Evolutionary conservation across 495 filamentous ascomycete species (phyloP).

Genomic region (Aspergillus kassunensis): DNA sequence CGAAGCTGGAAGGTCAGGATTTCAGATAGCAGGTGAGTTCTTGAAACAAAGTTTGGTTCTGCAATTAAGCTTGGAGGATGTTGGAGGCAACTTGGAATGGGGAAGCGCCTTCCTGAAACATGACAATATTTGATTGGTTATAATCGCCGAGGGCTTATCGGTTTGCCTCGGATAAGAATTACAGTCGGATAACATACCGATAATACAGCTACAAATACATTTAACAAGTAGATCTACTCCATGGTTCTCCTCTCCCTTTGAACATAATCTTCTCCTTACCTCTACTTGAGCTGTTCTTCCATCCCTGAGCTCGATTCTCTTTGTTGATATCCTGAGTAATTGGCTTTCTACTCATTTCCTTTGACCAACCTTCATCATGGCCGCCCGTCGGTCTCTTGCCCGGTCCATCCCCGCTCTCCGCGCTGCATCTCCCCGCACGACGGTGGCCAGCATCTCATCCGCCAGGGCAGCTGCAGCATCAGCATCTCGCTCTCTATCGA

Average conservation of each 20-base stretch:
- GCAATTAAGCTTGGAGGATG: too few relatives aligned
- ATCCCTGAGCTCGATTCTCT: too few relatives aligned
- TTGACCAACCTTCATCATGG: conserved; percentile 29
- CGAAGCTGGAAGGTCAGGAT: too few relatives aligned
- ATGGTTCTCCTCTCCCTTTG: not conserved
- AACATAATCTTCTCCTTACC: not conserved
- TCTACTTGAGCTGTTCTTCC: not conserved
- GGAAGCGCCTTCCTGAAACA: not conserved
- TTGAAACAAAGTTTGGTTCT: too few relatives aligned
- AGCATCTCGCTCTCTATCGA: conserved; percentile 28
- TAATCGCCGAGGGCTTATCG: conserved; percentile 15
- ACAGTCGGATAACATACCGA: conserved; percentile 1
- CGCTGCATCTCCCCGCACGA: conserved; percentile 41
- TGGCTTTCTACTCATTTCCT: not conserved
- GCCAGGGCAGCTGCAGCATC: conserved; percentile 24
- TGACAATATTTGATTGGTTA: conserved; percentile 7
- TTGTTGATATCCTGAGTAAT: not conserved
- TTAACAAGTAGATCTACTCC: not conserved
- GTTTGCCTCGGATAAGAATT: conserved; percentile 7
- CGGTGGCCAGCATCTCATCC: conserved; percentile 21
- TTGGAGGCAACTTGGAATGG: too few relatives aligned
- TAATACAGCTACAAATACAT: conserved; percentile 4
- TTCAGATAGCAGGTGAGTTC: not conserved
- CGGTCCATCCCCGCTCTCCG: conserved; percentile 44
- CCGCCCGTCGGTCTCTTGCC: conserved; percentile 42